Conservation (phyloP, 257 asterid species). For the Jacaranda copaia region DNA sequence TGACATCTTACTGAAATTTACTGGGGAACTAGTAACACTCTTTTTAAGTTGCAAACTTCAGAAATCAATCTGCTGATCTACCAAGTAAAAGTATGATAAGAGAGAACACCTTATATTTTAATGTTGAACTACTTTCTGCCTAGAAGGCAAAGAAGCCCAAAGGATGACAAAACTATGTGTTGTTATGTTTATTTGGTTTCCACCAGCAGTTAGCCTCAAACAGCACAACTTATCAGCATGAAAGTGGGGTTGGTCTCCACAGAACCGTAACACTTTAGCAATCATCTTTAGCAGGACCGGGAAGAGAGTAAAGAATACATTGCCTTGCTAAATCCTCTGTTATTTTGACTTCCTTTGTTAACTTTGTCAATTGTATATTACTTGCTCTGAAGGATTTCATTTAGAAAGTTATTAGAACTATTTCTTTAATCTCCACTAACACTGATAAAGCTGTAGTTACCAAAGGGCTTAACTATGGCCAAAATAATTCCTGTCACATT, state of each 20-base stretch:
- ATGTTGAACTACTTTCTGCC: too few species aligned
- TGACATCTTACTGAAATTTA: neutral
- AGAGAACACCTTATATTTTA: too few species aligned
- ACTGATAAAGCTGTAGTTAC: neutral
- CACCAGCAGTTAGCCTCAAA: too few species aligned
- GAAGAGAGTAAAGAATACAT: neutral
- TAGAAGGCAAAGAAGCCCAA: too few species aligned
- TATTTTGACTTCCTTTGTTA: neutral
- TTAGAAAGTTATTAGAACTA: neutral
- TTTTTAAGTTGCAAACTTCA: neutral
- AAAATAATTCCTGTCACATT: neutral
- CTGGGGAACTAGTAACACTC: neutral
- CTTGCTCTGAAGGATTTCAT: neutral
- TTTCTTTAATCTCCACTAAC: neutral
- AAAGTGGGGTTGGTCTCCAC: neutral
- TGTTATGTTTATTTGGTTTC: too few species aligned
- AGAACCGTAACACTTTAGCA: neutral
- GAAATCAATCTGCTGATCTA: neutral
- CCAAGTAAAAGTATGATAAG: too few species aligned
- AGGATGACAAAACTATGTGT: too few species aligned
- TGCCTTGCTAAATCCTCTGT: too few species aligned
- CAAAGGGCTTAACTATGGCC: neutral
- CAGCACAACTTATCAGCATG: neutral
- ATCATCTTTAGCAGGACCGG: neutral
- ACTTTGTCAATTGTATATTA: neutral